Percentiles rank a stretch among this genome's conserved stretches.
These are phyloP conservation scores for Leonotis leonurus DNA, from an alignment of 257 asterid species.

Conservation along the genomic window DNA sequence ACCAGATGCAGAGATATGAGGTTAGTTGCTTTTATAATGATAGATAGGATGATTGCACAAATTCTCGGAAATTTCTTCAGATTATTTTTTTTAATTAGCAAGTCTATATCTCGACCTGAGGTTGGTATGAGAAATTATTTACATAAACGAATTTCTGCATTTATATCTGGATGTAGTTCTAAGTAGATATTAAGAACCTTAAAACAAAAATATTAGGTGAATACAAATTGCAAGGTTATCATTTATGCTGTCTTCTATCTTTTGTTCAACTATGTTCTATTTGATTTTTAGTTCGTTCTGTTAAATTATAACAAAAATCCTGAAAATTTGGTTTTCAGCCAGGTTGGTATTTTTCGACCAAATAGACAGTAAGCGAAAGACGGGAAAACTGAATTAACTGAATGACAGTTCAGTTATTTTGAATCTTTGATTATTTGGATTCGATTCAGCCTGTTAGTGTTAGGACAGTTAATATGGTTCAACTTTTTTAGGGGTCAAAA, in stretches of 20 bases:
- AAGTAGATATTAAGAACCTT: background rate
- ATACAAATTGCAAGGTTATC: background rate
- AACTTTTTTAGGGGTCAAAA: too few species aligned
- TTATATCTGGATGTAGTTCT: background rate
- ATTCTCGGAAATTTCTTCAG: background rate
- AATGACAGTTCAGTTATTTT: too few species aligned
- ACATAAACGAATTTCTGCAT: background rate
- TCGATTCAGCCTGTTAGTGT: too few species aligned
- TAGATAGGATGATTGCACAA: background rate
- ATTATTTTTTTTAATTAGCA: background rate
- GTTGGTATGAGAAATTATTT: background rate
- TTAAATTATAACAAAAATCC: too few species aligned
- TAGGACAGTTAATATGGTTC: too few species aligned
- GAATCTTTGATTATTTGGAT: too few species aligned
- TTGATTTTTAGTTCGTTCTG: too few species aligned
- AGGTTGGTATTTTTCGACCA: too few species aligned
- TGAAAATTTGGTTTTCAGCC: too few species aligned
- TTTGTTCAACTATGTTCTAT: background rate
- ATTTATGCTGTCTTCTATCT: background rate
- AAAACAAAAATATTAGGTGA: background rate
- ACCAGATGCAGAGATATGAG: conserved; percentile 95
- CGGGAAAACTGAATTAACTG: too few species aligned
- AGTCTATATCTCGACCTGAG: background rate
- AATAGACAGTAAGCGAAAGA: too few species aligned
- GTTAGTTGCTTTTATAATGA: conserved; percentile 34